A percentile compares a stretch with the other conserved stretches of the same genome.
Evolutionary conservation across 1,284 basidiomycete species (phyloP).

Genomic region (Naganishia sp.): DNA sequence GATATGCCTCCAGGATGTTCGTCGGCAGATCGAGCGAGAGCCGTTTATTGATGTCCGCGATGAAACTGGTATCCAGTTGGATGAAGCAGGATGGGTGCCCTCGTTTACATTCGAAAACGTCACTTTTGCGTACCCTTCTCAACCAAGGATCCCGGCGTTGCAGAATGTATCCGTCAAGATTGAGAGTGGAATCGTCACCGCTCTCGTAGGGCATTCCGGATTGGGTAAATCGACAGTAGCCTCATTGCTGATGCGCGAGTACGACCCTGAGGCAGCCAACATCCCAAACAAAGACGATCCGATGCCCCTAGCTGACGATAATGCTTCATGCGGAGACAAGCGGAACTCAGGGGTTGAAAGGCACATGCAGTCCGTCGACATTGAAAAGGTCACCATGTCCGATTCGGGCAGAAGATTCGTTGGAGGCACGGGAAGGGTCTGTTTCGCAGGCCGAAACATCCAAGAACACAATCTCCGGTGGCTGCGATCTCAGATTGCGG

Average conservation of each 20-base stretch:
- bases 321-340: not conserved
- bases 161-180: conserved; percentile 50
- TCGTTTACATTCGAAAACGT: conserved; percentile 59
- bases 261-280: conserved; percentile 48
- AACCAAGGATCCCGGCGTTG: conserved; percentile 61
- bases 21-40: conserved; percentile 46
- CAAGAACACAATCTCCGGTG: conserved; percentile 80
- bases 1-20: conserved; percentile 34
- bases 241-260: conserved; percentile 52
- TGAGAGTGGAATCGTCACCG: conserved; percentile 49
- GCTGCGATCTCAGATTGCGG: conserved; percentile 83
- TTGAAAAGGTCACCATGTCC: not conserved
- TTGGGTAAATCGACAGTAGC: conserved; percentile 56
- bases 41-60: conserved; percentile 47
- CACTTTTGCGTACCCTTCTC: conserved; percentile 55
- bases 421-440: conserved; percentile 13
- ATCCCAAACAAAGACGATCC: conserved; percentile 27
- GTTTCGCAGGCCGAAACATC: conserved; percentile 77
- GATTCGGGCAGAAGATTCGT: conserved; percentile 32
- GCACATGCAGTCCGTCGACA: conserved; percentile 4
- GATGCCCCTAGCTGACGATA: conserved; percentile 5
- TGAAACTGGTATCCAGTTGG: conserved; percentile 36
- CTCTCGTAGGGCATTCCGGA: conserved; percentile 55
- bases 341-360: conserved; percentile 28
- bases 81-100: conserved; percentile 6